Conservation (phyloP, 257 asterid species). For the Solanum pimpinellifolium region DNA sequence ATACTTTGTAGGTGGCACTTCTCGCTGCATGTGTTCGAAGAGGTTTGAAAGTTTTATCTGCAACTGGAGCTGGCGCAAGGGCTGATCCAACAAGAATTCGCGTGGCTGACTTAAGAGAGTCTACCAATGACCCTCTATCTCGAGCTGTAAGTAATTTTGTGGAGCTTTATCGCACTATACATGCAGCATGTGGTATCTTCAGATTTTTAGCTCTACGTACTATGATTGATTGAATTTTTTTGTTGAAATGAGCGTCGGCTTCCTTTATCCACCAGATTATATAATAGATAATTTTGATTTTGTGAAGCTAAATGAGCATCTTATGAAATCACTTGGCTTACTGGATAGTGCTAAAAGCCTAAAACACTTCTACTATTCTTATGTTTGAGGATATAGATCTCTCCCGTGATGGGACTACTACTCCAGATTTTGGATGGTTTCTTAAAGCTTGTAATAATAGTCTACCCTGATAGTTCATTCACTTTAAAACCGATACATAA, state of each 20-base stretch:
- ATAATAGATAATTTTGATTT: background rate
- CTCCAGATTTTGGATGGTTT: background rate
- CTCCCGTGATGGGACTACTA: background rate
- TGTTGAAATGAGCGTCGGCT: background rate
- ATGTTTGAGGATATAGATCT: background rate
- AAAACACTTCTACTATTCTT: background rate
- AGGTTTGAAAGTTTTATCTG: conserved; percentile 89
- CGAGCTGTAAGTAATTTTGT: conserved; percentile 53
- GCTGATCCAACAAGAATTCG: conserved; percentile 97
- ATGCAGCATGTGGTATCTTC: background rate
- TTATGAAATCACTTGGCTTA: background rate
- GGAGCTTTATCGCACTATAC: background rate
- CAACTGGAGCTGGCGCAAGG: conserved; percentile 99
- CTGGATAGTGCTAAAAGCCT: background rate
- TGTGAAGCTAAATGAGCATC: background rate
- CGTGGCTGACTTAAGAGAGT: conserved; percentile 90
- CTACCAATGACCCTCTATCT: conserved; percentile 91
- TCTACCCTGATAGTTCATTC: background rate
- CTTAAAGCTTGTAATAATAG: background rate
- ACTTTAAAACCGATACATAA: background rate
- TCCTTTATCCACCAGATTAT: background rate
- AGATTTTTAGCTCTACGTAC: background rate
- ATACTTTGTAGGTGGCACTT: conserved; percentile 65
- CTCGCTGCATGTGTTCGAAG: conserved; percentile 90
- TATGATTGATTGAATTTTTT: background rate